Percentiles rank a stretch among this genome's conserved stretches.
phyloP scores from a whole-genome alignment of 352 stramenopile species.

The Phytophthora hybrid region DNA sequence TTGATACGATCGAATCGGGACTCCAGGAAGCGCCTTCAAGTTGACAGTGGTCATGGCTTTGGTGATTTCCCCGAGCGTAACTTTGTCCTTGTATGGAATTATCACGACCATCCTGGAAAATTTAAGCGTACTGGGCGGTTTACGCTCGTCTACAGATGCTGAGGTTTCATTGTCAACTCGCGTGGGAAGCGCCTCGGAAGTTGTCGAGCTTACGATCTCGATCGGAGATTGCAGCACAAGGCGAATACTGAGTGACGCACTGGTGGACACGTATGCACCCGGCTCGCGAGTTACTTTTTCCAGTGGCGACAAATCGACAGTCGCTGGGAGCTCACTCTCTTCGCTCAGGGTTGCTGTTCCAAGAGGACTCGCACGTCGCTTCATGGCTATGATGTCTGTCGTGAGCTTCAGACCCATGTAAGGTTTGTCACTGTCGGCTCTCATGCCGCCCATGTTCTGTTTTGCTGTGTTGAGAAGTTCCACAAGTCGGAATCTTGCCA shows the following conservation, averaged over 20 bases:
- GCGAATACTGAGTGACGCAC: slow-evolving; percentile 51
- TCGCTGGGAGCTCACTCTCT: slow-evolving; percentile 31
- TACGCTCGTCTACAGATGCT: background rate
- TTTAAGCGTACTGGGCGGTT: slow-evolving; percentile 12
- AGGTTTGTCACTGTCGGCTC: slow-evolving; percentile 22
- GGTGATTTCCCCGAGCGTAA: slow-evolving; percentile 57
- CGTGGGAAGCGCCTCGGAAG: background rate
- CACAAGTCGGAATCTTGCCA: slow-evolving; percentile 62
- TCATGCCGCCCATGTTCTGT: slow-evolving; percentile 28
- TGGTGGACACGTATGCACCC: slow-evolving; percentile 57
- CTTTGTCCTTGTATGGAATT: slow-evolving; percentile 82
- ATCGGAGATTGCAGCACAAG: slow-evolving; percentile 56
- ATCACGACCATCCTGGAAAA: slow-evolving; percentile 88
- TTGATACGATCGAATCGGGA: slow-evolving; percentile 84
- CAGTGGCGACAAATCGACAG: slow-evolving; percentile 40
- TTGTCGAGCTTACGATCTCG: background rate
- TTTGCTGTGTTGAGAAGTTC: slow-evolving; percentile 56
- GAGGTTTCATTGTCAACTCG: background rate
- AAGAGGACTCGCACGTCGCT: slow-evolving; percentile 62
- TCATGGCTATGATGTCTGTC: slow-evolving; percentile 58
- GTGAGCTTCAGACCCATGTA: slow-evolving; percentile 60
- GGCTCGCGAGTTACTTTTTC: slow-evolving; percentile 67
- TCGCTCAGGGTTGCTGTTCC: slow-evolving; percentile 35
- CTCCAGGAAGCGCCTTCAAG: slow-evolving; percentile 47
- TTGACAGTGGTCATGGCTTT: slow-evolving; percentile 78